These are phyloP conservation scores for Metschnikowia sp. DNA, from an alignment of 805 yeast species.

Conservation along the genomic window DNA sequence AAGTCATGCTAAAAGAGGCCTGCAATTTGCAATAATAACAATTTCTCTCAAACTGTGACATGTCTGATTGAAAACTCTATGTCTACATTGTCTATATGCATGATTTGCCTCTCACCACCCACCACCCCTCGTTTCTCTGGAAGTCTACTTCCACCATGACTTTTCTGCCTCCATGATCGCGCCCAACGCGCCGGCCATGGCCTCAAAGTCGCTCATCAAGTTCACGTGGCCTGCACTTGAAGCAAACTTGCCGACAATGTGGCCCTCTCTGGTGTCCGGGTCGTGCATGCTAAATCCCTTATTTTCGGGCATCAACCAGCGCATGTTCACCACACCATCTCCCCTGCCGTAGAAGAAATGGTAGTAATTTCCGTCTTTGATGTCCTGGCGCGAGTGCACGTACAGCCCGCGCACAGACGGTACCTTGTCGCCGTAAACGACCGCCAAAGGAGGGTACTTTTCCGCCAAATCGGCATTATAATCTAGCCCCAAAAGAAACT, in stretches of 20 bases:
- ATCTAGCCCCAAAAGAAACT: conserved; percentile 54
- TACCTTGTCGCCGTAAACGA: conserved; percentile 74
- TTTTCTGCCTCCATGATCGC: conserved; percentile 62
- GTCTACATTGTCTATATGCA: neutral
- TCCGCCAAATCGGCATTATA: conserved; percentile 44
- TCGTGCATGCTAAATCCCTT: conserved; percentile 52
- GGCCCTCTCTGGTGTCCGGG: conserved; percentile 34
- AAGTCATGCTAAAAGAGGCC: no score
- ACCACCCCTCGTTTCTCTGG: neutral
- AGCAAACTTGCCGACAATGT: conserved; percentile 64
- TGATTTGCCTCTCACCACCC: neutral
- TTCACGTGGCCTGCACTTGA: conserved; percentile 75
- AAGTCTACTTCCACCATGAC: conserved; percentile 22
- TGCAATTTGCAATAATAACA: no score
- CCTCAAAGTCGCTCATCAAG: conserved; percentile 67
- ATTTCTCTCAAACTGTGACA: no score
- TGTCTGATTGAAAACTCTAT: no score
- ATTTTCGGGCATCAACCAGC: conserved; percentile 75
- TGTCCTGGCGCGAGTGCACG: conserved; percentile 59
- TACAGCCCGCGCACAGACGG: conserved; percentile 84
- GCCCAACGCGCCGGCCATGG: conserved; percentile 67
- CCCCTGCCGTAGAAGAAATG: conserved; percentile 86
- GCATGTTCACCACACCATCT: conserved; percentile 87
- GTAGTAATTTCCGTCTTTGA: conserved; percentile 67
- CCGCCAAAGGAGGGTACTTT: conserved; percentile 77